These are phyloP conservation scores for Coemansia sp. DNA, from an alignment of 192 early-diverging fungal species.

Conservation along the genomic window DNA sequence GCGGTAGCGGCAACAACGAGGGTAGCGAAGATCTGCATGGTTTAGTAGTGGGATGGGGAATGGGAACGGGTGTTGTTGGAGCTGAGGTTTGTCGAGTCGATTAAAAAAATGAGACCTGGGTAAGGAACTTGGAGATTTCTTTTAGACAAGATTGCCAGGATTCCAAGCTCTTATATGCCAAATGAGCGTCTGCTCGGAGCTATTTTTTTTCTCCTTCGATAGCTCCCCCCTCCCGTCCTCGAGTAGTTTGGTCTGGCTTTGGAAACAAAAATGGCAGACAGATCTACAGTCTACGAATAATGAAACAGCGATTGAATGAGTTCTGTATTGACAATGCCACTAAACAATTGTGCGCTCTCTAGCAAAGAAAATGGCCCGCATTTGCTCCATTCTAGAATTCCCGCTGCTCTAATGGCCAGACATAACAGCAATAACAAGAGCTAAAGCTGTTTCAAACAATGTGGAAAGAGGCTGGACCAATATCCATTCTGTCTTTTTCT, in stretches of 20 bases:
- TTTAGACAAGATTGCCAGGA: background rate
- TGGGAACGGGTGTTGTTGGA: slow-evolving; percentile 4
- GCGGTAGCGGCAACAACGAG: slow-evolving; percentile 54
- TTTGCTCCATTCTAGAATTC: background rate
- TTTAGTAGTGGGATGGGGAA: background rate
- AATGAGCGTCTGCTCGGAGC: background rate
- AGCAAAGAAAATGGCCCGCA: background rate
- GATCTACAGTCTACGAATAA: background rate
- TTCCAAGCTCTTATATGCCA: background rate
- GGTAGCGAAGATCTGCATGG: slow-evolving; percentile 55
- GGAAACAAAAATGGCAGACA: background rate
- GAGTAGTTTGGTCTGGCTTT: background rate
- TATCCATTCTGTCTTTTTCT: background rate
- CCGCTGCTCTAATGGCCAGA: background rate
- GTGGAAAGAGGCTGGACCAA: background rate
- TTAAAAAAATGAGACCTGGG: slow-evolving; percentile 38
- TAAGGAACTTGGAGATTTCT: slow-evolving; percentile 28
- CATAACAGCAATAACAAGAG: background rate
- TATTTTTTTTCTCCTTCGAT: no score
- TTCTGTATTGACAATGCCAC: background rate
- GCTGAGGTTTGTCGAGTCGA: slow-evolving; percentile 9
- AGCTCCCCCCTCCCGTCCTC: background rate
- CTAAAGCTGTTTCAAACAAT: background rate
- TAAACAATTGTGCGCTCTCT: background rate
- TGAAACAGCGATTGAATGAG: background rate